phyloP scores from a whole-genome alignment of 2,329 filamentous ascomycete genomes.

The Botrytis deweyae region DNA sequence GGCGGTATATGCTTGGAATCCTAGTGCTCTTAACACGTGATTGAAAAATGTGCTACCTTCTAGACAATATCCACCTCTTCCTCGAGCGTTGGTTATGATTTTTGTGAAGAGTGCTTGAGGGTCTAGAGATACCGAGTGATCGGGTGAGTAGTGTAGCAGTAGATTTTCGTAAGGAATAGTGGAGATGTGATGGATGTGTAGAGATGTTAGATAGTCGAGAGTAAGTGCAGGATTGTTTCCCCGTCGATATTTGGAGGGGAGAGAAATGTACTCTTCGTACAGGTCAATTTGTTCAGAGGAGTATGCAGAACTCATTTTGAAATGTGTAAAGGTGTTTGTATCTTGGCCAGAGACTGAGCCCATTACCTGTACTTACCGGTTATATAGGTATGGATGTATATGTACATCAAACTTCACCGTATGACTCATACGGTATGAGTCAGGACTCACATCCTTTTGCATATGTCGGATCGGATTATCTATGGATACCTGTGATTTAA shows the following conservation, averaged over 20 bases:
- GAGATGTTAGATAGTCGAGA: constrained; percentile 30
- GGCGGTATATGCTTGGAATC: constrained; percentile 54
- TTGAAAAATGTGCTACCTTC: constrained; percentile 56
- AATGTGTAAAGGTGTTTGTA: not conserved
- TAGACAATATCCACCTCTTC: constrained; percentile 61
- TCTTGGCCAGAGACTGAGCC: not conserved
- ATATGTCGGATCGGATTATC: not conserved
- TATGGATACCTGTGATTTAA: not conserved
- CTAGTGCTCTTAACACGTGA: constrained; percentile 51
- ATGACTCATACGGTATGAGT: constrained; percentile 5
- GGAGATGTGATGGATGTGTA: constrained; percentile 33
- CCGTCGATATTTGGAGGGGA: constrained; percentile 27
- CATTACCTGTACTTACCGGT: not conserved
- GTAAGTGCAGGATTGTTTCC: constrained; percentile 25
- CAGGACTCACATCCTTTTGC: not conserved
- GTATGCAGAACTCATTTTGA: constrained; percentile 28
- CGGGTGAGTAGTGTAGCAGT: constrained; percentile 32
- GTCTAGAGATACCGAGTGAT: constrained; percentile 29
- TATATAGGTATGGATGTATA: not conserved
- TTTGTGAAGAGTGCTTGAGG: constrained; percentile 35
- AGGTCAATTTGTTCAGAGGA: constrained; percentile 27
- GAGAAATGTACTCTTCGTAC: constrained; percentile 32
- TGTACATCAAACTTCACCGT: not conserved
- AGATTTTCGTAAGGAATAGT: constrained; percentile 36
- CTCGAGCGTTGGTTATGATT: constrained; percentile 32